Percentiles rank a stretch among this genome's conserved stretches.
phyloP scores from a whole-genome alignment of 352 stramenopile genomes.

The Pythium sukuiense region DNA sequence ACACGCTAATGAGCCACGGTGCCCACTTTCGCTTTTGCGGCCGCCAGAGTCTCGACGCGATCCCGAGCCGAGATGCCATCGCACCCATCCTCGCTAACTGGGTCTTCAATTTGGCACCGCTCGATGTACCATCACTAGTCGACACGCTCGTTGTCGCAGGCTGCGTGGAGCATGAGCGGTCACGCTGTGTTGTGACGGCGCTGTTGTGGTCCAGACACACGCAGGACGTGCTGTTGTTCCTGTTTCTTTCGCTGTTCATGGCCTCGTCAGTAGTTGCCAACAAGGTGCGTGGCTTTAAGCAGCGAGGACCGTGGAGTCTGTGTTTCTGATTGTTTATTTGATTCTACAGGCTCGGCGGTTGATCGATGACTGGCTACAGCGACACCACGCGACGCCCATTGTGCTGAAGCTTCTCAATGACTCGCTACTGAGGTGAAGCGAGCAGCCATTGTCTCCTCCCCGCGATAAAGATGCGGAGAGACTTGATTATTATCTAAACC shows the following conservation, averaged over 20 bases:
- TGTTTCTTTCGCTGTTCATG: constrained; percentile 23
- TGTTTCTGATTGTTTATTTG: background rate
- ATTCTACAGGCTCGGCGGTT: constrained; percentile 3
- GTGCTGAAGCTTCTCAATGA: constrained; percentile 20
- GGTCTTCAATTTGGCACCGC: constrained; percentile 14
- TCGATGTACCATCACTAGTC: constrained; percentile 15
- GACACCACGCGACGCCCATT: constrained; percentile 5
- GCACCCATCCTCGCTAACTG: constrained; percentile 19
- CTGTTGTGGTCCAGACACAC: constrained; percentile 30
- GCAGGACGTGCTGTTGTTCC: constrained; percentile 23
- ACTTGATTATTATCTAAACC: background rate
- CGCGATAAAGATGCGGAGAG: background rate
- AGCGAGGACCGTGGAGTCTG: background rate
- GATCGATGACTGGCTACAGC: constrained; percentile 11
- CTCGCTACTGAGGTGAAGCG: constrained; percentile 5
- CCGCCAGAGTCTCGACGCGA: constrained; percentile 5
- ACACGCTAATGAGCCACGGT: constrained; percentile 21
- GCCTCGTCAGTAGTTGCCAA: background rate
- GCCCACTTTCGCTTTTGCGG: constrained; percentile 19
- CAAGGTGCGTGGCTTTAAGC: background rate
- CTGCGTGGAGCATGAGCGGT: constrained; percentile 20
- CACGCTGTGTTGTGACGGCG: constrained; percentile 14
- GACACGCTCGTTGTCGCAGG: constrained; percentile 14
- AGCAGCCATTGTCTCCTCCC: too few species aligned
- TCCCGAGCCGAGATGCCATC: constrained; percentile 8